A percentile compares a stretch with the other conserved stretches of the same genome.
These are phyloP conservation scores for Pseudogymnoascus sp. DNA, from an alignment of 2,329 filamentous ascomycete genomes.

Conservation along the genomic window DNA sequence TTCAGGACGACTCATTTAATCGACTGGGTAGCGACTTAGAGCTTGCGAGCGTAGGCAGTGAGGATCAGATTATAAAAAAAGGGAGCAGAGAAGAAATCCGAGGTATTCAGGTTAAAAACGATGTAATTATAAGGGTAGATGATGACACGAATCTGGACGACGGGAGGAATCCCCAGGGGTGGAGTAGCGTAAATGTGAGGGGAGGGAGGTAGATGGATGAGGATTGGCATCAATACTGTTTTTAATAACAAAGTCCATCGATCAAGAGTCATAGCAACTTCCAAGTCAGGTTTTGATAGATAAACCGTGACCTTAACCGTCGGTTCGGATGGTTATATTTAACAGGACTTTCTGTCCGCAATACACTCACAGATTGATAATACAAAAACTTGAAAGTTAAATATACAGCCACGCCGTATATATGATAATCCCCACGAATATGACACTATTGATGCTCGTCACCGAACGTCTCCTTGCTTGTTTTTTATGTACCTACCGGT, in stretches of 20 bases:
- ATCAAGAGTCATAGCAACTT: neutral
- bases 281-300: neutral
- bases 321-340: neutral
- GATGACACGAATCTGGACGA: neutral
- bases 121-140: slow-evolving; percentile 3
- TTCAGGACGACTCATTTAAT: neutral
- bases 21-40: neutral
- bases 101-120: slow-evolving; percentile 1
- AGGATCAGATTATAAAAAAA: neutral
- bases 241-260: neutral
- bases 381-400: neutral
- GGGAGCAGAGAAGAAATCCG: neutral
- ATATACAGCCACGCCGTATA: neutral
- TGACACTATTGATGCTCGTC: neutral
- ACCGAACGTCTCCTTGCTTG: neutral
- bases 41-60: neutral
- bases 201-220: neutral
- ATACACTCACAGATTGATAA: neutral
- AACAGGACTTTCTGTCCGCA: too few relatives aligned
- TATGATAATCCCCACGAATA: neutral
- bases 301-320: neutral
- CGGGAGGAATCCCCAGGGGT: neutral
- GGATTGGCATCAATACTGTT: neutral
- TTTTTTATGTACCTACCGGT: too few relatives aligned
- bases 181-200: neutral